These are phyloP conservation scores for Aureobasidium uvarum DNA, from an alignment of 2,329 filamentous ascomycete species.

Conservation along the genomic window DNA sequence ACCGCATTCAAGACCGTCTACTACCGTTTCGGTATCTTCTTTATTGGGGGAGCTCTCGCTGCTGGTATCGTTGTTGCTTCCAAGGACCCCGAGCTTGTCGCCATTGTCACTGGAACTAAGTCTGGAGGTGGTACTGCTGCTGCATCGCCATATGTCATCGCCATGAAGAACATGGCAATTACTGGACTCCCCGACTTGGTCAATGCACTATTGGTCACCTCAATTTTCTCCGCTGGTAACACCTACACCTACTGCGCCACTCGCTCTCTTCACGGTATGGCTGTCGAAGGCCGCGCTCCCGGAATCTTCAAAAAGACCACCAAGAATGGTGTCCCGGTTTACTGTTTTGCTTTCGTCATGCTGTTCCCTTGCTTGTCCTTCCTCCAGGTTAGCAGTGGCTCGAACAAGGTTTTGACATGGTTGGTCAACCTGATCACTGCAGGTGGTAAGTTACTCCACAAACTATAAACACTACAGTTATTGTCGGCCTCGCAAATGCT, in stretches of 20 bases:
- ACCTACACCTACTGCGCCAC: constrained; percentile 57
- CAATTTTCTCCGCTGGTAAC: constrained; percentile 58
- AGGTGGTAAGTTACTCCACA: constrained; percentile 32
- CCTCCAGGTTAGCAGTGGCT: constrained; percentile 33
- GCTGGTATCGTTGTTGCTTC: constrained; percentile 44
- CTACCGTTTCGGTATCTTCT: constrained; percentile 49
- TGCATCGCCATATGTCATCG: constrained; percentile 43
- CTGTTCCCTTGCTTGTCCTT: constrained; percentile 36
- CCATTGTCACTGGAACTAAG: constrained; percentile 31
- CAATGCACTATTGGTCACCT: constrained; percentile 47
- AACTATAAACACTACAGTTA: not conserved
- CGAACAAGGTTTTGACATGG: constrained; percentile 33
- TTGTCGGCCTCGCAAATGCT: too few species aligned
- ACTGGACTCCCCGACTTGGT: constrained; percentile 45
- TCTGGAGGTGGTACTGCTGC: constrained; percentile 32
- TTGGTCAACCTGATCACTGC: constrained; percentile 57
- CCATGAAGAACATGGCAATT: constrained; percentile 48
- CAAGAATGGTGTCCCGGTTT: constrained; percentile 58
- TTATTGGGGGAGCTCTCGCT: constrained; percentile 48
- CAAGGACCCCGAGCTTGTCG: constrained; percentile 35
- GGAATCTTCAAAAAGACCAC: constrained; percentile 58
- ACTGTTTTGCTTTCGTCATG: constrained; percentile 51
- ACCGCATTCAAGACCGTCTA: constrained; percentile 52
- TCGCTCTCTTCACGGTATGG: constrained; percentile 54
- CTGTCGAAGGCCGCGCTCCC: constrained; percentile 54